phyloP scores from a whole-genome alignment of 1,139 yeast species.

The Yamadazyma conglobata region DNA sequence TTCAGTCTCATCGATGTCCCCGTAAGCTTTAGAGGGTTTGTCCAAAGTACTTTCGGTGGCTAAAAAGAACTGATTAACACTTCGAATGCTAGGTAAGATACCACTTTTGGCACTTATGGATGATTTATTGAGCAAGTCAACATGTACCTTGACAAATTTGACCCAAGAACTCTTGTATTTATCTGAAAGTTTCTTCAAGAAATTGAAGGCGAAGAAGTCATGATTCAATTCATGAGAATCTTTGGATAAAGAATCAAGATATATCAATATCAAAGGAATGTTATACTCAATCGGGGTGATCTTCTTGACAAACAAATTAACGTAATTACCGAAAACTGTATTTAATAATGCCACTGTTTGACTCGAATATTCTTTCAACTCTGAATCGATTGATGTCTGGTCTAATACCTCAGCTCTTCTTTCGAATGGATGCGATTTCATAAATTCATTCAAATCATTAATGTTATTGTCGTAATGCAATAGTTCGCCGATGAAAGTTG shows the following conservation, averaged over 20 bases:
- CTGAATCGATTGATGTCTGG: constrained; percentile 16
- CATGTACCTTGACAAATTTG: constrained; percentile 53
- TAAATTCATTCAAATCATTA: constrained; percentile 47
- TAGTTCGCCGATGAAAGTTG: constrained; percentile 58
- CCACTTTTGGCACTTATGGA: constrained; percentile 42
- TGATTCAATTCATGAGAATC: constrained; percentile 54
- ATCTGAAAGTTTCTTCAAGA: constrained; percentile 50
- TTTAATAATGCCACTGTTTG: constrained; percentile 52
- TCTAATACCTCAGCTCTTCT: constrained; percentile 28
- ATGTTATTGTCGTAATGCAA: constrained; percentile 63
- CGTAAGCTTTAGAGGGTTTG: constrained; percentile 17
- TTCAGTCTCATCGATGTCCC: constrained; percentile 19
- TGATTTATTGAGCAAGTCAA: constrained; percentile 51
- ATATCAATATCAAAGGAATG: constrained; percentile 33
- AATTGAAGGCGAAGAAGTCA: constrained; percentile 56
- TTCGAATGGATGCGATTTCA: constrained; percentile 39
- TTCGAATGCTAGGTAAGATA: constrained; percentile 32
- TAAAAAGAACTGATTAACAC: constrained; percentile 31
- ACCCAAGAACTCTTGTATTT: constrained; percentile 57
- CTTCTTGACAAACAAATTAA: constrained; percentile 33
- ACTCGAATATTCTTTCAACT: constrained; percentile 42
- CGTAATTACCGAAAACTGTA: constrained; percentile 49
- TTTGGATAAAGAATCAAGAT: constrained; percentile 40
- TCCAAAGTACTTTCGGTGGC: constrained; percentile 34
- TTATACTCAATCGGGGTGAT: constrained; percentile 37